Conservation (phyloP, 768 basidiomycete genomes). For the Lactarius sanguifluus region DNA sequence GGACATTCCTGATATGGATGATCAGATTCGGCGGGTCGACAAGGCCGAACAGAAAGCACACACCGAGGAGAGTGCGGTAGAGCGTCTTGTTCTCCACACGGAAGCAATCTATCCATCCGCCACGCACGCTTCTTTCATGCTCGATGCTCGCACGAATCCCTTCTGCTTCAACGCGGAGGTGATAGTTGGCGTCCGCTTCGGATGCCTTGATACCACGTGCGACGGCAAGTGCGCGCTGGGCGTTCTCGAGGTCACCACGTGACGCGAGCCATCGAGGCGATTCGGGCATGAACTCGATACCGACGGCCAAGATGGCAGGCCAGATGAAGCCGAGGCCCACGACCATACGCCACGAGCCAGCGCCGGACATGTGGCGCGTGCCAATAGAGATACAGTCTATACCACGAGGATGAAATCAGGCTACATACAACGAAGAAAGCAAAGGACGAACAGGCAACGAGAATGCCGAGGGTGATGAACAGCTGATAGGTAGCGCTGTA, state of each 20-base stretch:
- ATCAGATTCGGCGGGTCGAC: conserved; percentile 2
- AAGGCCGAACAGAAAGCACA: conserved; percentile 17
- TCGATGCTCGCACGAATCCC: conserved; percentile 57
- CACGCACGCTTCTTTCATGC: conserved; percentile 45
- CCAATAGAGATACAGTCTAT: conserved; percentile 67
- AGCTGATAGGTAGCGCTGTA: conserved; percentile 52
- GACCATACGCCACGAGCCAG: conserved; percentile 61
- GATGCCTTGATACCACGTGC: conserved; percentile 47
- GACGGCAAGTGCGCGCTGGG: conserved; percentile 47
- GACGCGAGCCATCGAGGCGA: conserved; percentile 52
- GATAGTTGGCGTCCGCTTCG: conserved; percentile 43
- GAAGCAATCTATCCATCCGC: conserved; percentile 71
- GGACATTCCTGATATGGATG: conserved; percentile 45
- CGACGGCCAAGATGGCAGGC: conserved; percentile 58
- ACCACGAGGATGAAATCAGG: not conserved
- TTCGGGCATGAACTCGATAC: conserved; percentile 68
- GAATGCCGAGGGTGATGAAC: conserved; percentile 70
- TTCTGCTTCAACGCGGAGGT: conserved; percentile 48
- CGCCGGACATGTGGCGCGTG: conserved; percentile 48
- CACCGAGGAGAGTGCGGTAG: conserved; percentile 60
- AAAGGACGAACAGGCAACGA: conserved; percentile 53
- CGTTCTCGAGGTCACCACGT: conserved; percentile 48
- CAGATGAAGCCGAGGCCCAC: conserved; percentile 63
- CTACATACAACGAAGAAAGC: not conserved
- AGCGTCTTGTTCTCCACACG: conserved; percentile 51